These are phyloP conservation scores for Salix koriyanagi DNA, from an alignment of 345 rosid species.

Conservation along the genomic window DNA sequence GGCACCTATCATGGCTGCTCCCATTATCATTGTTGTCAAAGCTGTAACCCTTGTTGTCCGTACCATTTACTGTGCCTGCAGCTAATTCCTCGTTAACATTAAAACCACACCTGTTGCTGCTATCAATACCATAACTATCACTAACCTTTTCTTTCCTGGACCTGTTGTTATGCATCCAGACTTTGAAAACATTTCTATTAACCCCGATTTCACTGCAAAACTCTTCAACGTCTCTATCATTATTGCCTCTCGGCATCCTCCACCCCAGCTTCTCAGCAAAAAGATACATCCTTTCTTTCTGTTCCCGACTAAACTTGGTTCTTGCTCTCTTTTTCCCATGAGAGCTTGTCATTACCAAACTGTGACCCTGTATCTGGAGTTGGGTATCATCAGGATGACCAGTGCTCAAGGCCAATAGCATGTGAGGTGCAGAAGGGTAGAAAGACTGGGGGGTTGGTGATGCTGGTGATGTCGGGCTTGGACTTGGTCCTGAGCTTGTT, in stretches of 20 bases:
- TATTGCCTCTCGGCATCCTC: constrained; percentile 51
- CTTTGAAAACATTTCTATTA: constrained; percentile 62
- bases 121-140: constrained; percentile 11
- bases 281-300: constrained; percentile 58
- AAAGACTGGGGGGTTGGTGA: constrained; percentile 60
- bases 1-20: neutral
- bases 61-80: neutral
- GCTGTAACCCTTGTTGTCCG: neutral
- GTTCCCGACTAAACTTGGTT: constrained; percentile 63
- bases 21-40: neutral
- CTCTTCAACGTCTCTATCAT: constrained; percentile 43
- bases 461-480: constrained; percentile 37
- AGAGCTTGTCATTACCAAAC: constrained; percentile 20
- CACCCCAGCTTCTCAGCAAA: constrained; percentile 75
- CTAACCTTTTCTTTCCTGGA: constrained; percentile 36
- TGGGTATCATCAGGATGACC: constrained; percentile 34
- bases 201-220: constrained; percentile 65
- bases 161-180: constrained; percentile 86
- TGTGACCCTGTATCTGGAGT: neutral
- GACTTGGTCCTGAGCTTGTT: constrained; percentile 27
- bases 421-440: constrained; percentile 60
- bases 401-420: constrained; percentile 51
- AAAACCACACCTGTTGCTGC: neutral
- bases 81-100: neutral
- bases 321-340: constrained; percentile 51